Evolutionary conservation across 106 monocot species (phyloP).

Genomic region (Phalaenopsis equestris): DNA sequence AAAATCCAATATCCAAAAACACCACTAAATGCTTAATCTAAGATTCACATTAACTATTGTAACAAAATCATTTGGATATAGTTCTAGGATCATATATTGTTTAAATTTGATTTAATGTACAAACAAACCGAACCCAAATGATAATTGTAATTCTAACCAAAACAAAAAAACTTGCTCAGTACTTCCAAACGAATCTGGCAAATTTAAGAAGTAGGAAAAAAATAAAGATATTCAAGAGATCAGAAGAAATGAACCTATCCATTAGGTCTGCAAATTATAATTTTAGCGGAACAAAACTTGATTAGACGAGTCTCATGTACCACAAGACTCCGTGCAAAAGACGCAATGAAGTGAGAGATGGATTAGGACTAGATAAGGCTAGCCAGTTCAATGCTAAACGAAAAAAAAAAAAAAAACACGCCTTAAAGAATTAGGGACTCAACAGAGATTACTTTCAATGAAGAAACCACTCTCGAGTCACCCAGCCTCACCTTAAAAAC

Average conservation of each 20-base stretch:
- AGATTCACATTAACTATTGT: background rate
- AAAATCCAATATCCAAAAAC: background rate
- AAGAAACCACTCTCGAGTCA: background rate
- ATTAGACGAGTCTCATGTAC: background rate
- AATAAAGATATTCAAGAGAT: background rate
- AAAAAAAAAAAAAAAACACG: background rate
- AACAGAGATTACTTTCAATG: background rate
- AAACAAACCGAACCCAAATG: background rate
- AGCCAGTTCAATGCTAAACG: background rate
- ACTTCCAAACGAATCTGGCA: background rate
- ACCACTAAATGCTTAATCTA: background rate
- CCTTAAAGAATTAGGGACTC: background rate
- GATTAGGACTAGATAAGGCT: background rate
- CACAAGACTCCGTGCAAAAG: background rate
- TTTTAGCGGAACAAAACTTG: background rate
- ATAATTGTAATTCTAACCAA: background rate
- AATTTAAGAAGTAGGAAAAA: background rate
- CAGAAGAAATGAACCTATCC: background rate
- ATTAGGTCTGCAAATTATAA: background rate
- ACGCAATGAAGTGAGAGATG: background rate
- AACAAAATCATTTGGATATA: background rate
- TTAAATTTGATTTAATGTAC: background rate
- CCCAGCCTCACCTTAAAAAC: conserved; percentile 1
- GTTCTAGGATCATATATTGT: background rate
- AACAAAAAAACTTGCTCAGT: background rate